Base-by-base conservation (phyloP, 306 rosid genomes). In the Vachellia pachyceras region DNA sequence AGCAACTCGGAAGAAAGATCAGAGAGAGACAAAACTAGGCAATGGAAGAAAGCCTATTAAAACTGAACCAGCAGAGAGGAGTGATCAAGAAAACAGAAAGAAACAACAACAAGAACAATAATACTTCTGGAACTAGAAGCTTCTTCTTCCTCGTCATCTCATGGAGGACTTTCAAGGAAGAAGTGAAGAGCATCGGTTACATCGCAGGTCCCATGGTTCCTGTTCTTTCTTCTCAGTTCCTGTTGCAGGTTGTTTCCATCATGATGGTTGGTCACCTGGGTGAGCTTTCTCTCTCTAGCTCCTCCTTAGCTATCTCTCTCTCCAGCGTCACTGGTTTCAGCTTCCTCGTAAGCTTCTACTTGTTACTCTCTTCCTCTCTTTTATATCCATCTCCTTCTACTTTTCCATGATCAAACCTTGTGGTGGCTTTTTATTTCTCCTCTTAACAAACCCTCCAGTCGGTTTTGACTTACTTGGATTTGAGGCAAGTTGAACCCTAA, bases 221-320 rank as follows among this genome's bases (percentile, higher is more conserved):
- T 13, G 87, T 80, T 12, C 20, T 54, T 45, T 49, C 84, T 10
- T 77, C 91, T 4, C 88, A 85, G 40, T 83, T 41, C 58, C 8
- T 85, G 68, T 46, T 88, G 65, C 83, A 85, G 81, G 61, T 76
- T 10, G 55, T 83, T 66, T 80, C 91, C 1, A 65, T 76, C 25
- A 85, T 85, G 83, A 83, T 85, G 87, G 87, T 76, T 29, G 91
- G 89, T 42, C 89, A 88, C 65, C 69, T 85, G 0, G 77, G 82
- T 22, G 79, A 83, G 45, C 89, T 88, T 37, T 77, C 91, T 70
- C 89, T 85, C 74, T 71, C 91, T 12, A 81, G 87, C 81, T 42
- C 88, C 20, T 71, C 89, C 37, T 47, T 88, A 4, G 87, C 87
- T 63, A 55, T 80, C 50, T 88, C 91, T 39, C 71, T 88, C 12